phyloP scores from a whole-genome alignment of 106 monocot species.

The Chionographis japonica region DNA sequence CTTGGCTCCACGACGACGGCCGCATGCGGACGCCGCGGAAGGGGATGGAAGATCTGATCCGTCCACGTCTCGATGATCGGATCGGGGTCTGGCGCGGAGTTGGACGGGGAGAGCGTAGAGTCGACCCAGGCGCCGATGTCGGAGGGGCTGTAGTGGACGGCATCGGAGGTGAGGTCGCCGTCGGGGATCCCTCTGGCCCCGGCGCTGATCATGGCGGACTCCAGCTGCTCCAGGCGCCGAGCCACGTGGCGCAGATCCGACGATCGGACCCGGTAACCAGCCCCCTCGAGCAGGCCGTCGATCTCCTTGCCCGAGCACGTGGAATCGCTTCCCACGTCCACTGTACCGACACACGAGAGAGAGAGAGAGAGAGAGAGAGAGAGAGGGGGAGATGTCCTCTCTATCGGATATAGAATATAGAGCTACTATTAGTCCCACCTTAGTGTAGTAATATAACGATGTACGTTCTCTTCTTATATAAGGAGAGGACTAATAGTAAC shows the following conservation, averaged over 20 bases:
- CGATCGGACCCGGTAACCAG: constrained; percentile 32
- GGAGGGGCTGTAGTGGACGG: constrained; percentile 27
- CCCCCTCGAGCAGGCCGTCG: constrained; percentile 24
- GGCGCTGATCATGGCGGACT: constrained; percentile 9
- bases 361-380: too few relatives aligned
- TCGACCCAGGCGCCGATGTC: constrained; percentile 28
- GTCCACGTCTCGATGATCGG: too few relatives aligned
- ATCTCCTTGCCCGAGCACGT: constrained; percentile 6
- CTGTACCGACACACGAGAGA: too few relatives aligned
- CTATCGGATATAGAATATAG: too few relatives aligned
- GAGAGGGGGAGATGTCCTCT: too few relatives aligned
- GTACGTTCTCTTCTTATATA: too few relatives aligned
- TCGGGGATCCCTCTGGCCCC: neutral
- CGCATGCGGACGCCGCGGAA: neutral
- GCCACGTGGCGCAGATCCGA: constrained; percentile 33
- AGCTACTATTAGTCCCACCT: too few relatives aligned
- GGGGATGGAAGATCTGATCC: too few relatives aligned
- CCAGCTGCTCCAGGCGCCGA: constrained; percentile 16
- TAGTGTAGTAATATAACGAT: too few relatives aligned
- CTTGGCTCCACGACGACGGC: too few relatives aligned
- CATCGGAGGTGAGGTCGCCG: constrained; percentile 3
- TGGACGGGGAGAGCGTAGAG: constrained; percentile 15
- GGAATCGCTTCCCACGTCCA: neutral
- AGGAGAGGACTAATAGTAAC: too few relatives aligned
- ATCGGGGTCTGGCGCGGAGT: neutral